Evolutionary conservation across 805 yeast genomes (phyloP).

Genomic region (Candida endomychidarum): DNA sequence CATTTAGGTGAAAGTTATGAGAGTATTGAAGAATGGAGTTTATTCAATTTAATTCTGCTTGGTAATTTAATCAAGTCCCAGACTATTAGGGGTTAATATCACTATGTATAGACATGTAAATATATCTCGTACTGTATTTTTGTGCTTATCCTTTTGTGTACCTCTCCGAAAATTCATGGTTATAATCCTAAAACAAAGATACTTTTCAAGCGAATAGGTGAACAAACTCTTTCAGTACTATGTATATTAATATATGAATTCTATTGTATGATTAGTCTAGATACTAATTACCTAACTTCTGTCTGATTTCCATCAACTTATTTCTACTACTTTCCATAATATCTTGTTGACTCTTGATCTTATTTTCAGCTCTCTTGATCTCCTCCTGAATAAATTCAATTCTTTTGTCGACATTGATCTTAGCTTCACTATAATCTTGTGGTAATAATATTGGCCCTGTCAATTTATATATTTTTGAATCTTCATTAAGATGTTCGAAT

Average conservation of each 20-base stretch:
- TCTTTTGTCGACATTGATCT: slow-evolving; percentile 80
- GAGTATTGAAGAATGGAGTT: slow-evolving; percentile 71
- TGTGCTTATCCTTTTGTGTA: too few relatives aligned
- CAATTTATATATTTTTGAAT: slow-evolving; percentile 78
- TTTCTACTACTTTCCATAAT: slow-evolving; percentile 60
- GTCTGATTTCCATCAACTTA: slow-evolving; percentile 49
- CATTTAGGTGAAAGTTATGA: slow-evolving; percentile 59
- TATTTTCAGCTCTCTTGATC: slow-evolving; percentile 70
- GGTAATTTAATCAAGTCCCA: slow-evolving; percentile 73
- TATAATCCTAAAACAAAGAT: too few relatives aligned
- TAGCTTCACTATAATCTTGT: slow-evolving; percentile 82
- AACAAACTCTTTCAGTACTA: too few relatives aligned
- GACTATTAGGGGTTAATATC: slow-evolving; percentile 50
- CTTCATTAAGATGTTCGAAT: slow-evolving; percentile 61
- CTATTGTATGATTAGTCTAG: too few relatives aligned
- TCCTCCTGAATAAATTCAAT: slow-evolving; percentile 83
- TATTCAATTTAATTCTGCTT: slow-evolving; percentile 64
- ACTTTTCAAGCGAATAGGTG: too few relatives aligned
- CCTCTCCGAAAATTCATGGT: too few relatives aligned
- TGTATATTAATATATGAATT: too few relatives aligned
- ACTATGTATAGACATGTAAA: neutral
- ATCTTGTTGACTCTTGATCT: slow-evolving; percentile 48
- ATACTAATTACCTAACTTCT: slow-evolving; percentile 19
- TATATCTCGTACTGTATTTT: neutral
- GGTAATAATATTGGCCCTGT: slow-evolving; percentile 93